Evolutionary conservation across 2,329 filamentous ascomycete species (phyloP), one percentile per base, ranked within the genome.

Genomic region (Exophiala xenobiotica): DNA sequence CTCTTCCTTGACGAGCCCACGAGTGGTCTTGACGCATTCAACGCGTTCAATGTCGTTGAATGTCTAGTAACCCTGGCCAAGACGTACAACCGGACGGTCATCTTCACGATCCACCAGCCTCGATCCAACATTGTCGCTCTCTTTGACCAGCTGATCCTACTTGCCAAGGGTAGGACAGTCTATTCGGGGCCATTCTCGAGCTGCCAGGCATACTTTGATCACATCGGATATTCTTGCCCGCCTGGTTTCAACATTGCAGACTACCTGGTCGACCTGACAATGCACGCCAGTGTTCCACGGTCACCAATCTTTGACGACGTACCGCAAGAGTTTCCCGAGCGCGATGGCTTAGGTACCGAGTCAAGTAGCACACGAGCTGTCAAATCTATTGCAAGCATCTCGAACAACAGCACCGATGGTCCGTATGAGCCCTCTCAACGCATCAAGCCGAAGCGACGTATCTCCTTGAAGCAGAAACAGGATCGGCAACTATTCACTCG

Each of bases 221-320:
- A 83, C 40, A 85, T 96, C 55, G 95, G 93, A 37, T 99, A 96
- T 68, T 78, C 87, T 42, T 99, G 95, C 65, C 93, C 93, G 8
- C 87, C 91, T 19, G 95, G 95, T 2, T 99, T 97, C 79, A 99
- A 99, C 65, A 97, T 99, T 69, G 93, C 93, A 3, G 93, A 99
- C 68, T 99, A 96, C 65, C 81, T 99, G 4, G 91, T 99, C 23
- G 93, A 99, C 67, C 78, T 99, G 33, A 97, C 93, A 0, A 97
- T 99, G 92, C 93, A 99, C 67, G 91, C 90, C 19, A 82, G 88
- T 52, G 77, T 78, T 46, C 74, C 78, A 11, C 74, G 71, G 29
- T 76, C 78, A 1, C 72, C 78, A 8, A 70, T 76, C 1, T 77
- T 83, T 23, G 81, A 83, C 42, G 73, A 80, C 38, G 80, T 76